phyloP scores from a whole-genome alignment of 495 filamentous ascomycete genomes.

The Apiosordaria backusii region DNA sequence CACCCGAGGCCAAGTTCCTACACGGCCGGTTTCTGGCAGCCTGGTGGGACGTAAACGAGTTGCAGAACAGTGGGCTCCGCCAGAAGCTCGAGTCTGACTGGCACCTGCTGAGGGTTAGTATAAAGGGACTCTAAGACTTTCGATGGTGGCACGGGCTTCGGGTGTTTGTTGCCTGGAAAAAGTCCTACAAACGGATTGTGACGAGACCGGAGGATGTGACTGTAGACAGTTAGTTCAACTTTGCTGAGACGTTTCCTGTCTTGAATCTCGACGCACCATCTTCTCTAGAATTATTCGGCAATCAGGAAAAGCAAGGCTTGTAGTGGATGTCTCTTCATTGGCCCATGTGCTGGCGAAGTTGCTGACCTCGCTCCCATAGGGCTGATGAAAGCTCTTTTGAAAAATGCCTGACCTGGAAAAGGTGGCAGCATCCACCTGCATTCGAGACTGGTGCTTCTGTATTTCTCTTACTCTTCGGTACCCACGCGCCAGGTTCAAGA shows the following conservation, averaged over 20 bases:
- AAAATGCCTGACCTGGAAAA: neutral
- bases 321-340: no score
- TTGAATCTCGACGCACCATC: no score
- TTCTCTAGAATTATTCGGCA: no score
- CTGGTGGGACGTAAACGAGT: slow-evolving; percentile 54
- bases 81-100: slow-evolving; percentile 2
- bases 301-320: no score
- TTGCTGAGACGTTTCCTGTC: neutral
- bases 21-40: slow-evolving; percentile 49
- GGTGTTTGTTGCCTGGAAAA: neutral
- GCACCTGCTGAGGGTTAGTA: slow-evolving; percentile 15
- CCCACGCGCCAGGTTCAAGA: neutral
- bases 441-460: no score
- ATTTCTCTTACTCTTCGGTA: neutral
- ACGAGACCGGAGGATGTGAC: neutral
- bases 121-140: slow-evolving; percentile 7
- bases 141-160: neutral
- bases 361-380: neutral
- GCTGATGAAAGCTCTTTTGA: neutral
- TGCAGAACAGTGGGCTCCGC: slow-evolving; percentile 24
- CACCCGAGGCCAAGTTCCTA: slow-evolving; percentile 49
- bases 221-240: neutral
- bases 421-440: neutral
- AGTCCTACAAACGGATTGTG: neutral
- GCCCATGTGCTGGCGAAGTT: no score